Evolutionary conservation across 2,329 filamentous ascomycete species (phyloP), one percentile per base, ranked within the genome.

Genomic region (Colletotrichum caudatum): DNA sequence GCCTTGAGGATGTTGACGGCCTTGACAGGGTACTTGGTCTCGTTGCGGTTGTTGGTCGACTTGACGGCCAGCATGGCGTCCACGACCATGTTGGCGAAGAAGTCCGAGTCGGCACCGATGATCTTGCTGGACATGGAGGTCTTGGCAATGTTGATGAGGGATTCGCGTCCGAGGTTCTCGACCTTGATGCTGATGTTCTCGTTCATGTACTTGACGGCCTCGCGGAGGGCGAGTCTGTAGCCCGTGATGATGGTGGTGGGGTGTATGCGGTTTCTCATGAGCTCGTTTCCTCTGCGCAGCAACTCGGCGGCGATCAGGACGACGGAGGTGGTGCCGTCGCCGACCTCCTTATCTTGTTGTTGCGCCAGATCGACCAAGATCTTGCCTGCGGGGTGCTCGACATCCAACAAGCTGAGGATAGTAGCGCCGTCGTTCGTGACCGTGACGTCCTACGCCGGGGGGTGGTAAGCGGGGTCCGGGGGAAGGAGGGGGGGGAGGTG

Each of bases 61-160:
- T 97, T 98, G 79, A 99, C 96, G 65, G 95, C 93, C 80, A 93
- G 91, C 88, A 99, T 98, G 75, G 93, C 95, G 82, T 99, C 95
- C 62, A 99, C 96, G 16, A 95, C 94, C 92, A 99, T 97, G 84
- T 96, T 93, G 76, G 95, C 91, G 80, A 99, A 99, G 86, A 99
- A 99, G 75, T 97, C 94, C 16, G 94, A 94, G 83, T 99, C 96
- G 68, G 93, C 86, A 69, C 96, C 96, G 81, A 99, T 98, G 79
- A 99, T 97, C 86, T 99, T 99, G 87, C 94, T 97, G 64, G 95
- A 98, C 95, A 99, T 99, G 79, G 95, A 98, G 26, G 96, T 99
- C 87, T 95, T 98, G 74, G 96, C 96, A 80, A 99, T 98, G 84
- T 90, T 98, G 79, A 98, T 82, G 76, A 99, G 89, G 72, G 94